Base-by-base conservation (phyloP, 306 rosid genomes). In the Malus asiatica region DNA sequence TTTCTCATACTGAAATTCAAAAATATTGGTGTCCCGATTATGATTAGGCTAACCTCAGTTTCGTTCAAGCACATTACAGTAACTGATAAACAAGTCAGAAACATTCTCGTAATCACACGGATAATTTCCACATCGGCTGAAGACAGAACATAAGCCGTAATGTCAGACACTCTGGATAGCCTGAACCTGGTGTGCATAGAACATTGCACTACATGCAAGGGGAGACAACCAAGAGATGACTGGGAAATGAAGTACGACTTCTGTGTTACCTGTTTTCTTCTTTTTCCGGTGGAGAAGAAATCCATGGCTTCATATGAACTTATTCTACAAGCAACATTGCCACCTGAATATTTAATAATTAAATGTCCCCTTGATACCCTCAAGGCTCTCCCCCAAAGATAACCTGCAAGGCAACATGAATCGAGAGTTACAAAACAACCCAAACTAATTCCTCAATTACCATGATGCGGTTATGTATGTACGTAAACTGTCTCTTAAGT, bases 331-430 rank as follows among this genome's bases (percentile, higher is more conserved):
- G 38, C 22, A 12, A 44, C 48, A 23, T 8, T 33, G 62, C 45
- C 66, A 3, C 9, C 32, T 20, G 7, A 38, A 68, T 3, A 1
- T 62, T 82, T 57, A 91, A 40, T 79, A 80, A 61, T 84, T 83
- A 76, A 94, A 91, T 38, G 94, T 73, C 78, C 96, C 96, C 86
- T 82, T 94, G 58, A 94, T 84, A 81, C 88, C 96, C 80, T 87
- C 94, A 19, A 94, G 77, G 84, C 89, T 94, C 89, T 91, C 98
- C 57, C 97, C 98, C 81, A 86, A 16, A 52, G 97, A 94, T 71
- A 87, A 66, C 84, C 98, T 94, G 88, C 90, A 81, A 86, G 42
- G 33, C 46, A 62, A 76, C 78, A 78, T 66, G 71, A 27, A 33
- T 48, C 62, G 58, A 40, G 65, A 61, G 70, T 70, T 30, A 51